Base-by-base conservation (phyloP, 257 asterid species). In the Scutellaria minor region DNA sequence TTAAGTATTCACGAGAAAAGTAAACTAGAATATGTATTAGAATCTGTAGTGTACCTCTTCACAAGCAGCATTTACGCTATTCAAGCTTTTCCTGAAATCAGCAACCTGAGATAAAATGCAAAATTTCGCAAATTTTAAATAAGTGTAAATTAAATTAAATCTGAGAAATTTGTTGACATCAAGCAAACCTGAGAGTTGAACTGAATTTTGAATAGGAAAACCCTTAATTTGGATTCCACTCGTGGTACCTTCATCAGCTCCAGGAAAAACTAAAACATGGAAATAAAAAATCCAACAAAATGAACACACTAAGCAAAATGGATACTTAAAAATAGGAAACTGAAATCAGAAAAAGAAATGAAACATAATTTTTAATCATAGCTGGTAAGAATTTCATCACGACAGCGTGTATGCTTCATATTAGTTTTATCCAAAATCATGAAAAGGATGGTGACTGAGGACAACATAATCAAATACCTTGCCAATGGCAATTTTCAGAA, bases 161-260 rank as follows among this genome's bases (percentile, higher is more conserved):
- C 78, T 74, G 51, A 42, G 62, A 73, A 73, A 20, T 74, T 9
- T 15, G 47, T 15, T 75, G 69, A 79, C 75, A 64, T 58, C 73
- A 67, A 72, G 12, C 83, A 81, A 80, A 95, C 99, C 99, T 92
- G 99, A 73, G 91, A 10, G 70, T 83, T 87, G 78, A 95, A 95
- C 74, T 88, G 97, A 77, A 95, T 95, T 88, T 95, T 95, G 89
- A 92, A 95, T 57, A 92, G 81, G 81, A 95, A 95, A 73, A 90
- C 94, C 75, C 92, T 79, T 20, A 95, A 79, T 82, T 95, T 95
- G 63, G 96, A 79, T 74, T 95, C 99, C 66, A 95, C 96, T 35
- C 99, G 89, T 31, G 99, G 99, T 68, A 87, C 99, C 86, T 95
- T 92, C 99, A 95, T 95, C 82, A 95, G 83, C 90, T 95, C 99